Percentiles rank a stretch among this genome's conserved stretches.
Evolutionary conservation across 139 green algal genomes (phyloP).

Genomic region (Chlamydomonas schloesseri): DNA sequence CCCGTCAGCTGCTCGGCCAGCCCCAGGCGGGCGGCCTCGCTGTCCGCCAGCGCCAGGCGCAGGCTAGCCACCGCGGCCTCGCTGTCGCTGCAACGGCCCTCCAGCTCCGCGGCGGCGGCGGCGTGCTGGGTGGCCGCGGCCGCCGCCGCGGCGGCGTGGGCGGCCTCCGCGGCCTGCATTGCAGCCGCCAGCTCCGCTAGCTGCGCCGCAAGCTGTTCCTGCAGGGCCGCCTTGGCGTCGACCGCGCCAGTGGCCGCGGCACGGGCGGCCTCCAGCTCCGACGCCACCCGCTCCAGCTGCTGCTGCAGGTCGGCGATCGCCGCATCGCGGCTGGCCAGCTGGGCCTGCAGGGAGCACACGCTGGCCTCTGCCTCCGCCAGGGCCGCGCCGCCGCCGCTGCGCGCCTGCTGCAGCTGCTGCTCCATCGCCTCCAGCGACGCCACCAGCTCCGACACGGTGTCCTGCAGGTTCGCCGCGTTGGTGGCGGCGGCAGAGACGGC

Average conservation of each 20-base stretch:
- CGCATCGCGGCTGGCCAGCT: background rate
- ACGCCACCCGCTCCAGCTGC: background rate
- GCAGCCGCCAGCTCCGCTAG: background rate
- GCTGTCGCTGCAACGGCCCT: background rate
- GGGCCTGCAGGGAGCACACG: background rate
- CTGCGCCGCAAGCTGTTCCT: background rate
- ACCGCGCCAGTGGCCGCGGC: background rate
- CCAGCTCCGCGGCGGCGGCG: background rate
- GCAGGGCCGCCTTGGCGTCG: background rate
- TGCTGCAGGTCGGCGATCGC: background rate
- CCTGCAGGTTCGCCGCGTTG: background rate
- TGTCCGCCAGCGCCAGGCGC: background rate
- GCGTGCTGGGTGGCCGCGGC: background rate
- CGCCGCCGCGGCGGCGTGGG: too few relatives aligned
- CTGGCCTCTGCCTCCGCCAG: background rate
- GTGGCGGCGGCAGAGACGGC: background rate
- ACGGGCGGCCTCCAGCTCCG: background rate
- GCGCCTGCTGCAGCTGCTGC: slow-evolving; percentile 2
- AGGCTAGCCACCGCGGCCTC: background rate
- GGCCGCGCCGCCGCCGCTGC: background rate
- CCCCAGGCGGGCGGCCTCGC: background rate
- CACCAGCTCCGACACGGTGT: background rate
- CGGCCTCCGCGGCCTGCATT: background rate
- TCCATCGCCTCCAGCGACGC: background rate
- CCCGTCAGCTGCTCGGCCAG: background rate